Evolutionary conservation across 352 stramenopile genomes (phyloP).

Genomic region (Blastocystis hominis): DNA sequence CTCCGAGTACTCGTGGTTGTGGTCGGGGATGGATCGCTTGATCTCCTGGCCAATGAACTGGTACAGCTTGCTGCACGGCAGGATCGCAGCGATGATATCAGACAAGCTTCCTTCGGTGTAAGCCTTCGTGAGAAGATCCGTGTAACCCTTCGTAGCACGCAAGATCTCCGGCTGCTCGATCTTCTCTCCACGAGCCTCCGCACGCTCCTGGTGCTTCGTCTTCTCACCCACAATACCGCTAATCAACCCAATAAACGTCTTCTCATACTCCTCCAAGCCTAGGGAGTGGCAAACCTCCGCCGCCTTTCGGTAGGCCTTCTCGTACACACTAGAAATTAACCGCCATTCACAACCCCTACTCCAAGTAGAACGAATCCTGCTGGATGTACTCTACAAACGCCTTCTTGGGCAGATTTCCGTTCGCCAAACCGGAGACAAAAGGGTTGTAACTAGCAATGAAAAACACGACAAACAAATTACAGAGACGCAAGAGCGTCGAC

Average conservation of each 20-base stretch:
- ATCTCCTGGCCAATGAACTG: slow-evolving; percentile 47
- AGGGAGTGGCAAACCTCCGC: not conserved
- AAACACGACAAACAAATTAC: not conserved
- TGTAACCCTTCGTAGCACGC: slow-evolving; percentile 44
- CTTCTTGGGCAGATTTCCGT: slow-evolving; percentile 11
- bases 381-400: slow-evolving; percentile 56
- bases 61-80: slow-evolving; percentile 50
- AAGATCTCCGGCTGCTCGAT: slow-evolving; percentile 43
- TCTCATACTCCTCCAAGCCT: slow-evolving; percentile 15
- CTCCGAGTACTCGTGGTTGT: slow-evolving; percentile 43
- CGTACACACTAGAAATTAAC: slow-evolving; percentile 40
- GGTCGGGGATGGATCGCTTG: slow-evolving; percentile 38
- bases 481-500: slow-evolving; percentile 34
- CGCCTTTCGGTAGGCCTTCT: slow-evolving; percentile 54
- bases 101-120: slow-evolving; percentile 29
- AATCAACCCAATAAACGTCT: slow-evolving; percentile 33
- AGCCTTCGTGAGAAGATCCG: slow-evolving; percentile 44
- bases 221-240: slow-evolving; percentile 40
- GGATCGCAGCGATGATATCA: slow-evolving; percentile 40
- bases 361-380: slow-evolving; percentile 54
- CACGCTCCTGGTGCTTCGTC: slow-evolving; percentile 33
- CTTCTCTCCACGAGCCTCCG: slow-evolving; percentile 28
- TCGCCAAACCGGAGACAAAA: slow-evolving; percentile 39
- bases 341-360: not conserved
- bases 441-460: slow-evolving; percentile 47